Percentiles rank a stretch among this genome's conserved stretches.
Conservation (phyloP, 495 filamentous ascomycete genomes). For the Clavariopsis aquatica region DNA sequence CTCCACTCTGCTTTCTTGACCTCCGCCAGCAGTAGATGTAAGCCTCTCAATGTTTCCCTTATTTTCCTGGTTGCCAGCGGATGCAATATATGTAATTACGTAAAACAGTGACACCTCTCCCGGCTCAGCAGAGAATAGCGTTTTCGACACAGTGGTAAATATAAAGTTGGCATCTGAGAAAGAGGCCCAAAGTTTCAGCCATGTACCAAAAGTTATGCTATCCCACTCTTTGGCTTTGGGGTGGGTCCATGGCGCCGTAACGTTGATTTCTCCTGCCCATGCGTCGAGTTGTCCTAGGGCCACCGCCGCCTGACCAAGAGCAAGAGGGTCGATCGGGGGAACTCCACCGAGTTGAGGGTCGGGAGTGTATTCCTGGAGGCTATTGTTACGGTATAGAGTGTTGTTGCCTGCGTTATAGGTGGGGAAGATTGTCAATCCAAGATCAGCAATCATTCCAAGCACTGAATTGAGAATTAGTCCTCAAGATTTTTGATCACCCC, state of each 20-base stretch:
- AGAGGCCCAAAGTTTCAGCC: neutral
- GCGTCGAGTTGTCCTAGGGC: neutral
- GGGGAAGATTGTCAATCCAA: neutral
- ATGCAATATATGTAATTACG: conserved; percentile 34
- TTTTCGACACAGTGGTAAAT: neutral
- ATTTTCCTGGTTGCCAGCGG: conserved; percentile 30
- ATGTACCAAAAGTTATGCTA: neutral
- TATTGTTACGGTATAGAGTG: neutral
- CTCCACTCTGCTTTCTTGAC: conserved; percentile 33
- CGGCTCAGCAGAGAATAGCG: conserved; percentile 1
- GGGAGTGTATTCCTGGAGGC: neutral
- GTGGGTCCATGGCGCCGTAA: conserved; percentile 4
- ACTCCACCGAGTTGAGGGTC: neutral
- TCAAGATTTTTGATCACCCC: neutral
- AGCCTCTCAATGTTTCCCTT: conserved; percentile 34
- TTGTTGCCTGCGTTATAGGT: conserved; percentile 3
- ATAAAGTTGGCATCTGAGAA: neutral
- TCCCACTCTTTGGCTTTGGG: conserved; percentile 9
- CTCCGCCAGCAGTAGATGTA: conserved; percentile 19
- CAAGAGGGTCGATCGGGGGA: neutral
- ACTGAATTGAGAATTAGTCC: neutral
- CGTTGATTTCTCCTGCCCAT: conserved; percentile 2
- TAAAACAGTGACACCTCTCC: conserved; percentile 37
- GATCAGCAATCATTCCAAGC: neutral
- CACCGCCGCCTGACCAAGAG: neutral